phyloP scores from a whole-genome alignment of 148 eudicot genomes.

The Silene uniflora region DNA sequence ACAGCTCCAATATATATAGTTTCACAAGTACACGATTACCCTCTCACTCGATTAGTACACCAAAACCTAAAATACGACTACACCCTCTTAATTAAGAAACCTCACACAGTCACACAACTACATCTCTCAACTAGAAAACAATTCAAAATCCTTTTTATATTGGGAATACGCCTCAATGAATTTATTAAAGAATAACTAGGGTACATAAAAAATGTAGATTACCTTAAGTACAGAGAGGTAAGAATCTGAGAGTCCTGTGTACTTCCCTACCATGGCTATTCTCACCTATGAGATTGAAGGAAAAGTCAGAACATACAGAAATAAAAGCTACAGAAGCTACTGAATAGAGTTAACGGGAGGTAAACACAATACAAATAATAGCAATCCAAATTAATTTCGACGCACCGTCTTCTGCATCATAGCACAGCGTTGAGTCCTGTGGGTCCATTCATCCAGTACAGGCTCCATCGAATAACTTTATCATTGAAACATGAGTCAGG shows the following conservation, averaged over 20 bases:
- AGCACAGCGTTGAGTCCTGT: conserved; percentile 63
- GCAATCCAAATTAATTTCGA: conserved; percentile 13
- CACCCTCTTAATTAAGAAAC: not conserved
- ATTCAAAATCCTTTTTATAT: not conserved
- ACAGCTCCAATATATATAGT: not conserved
- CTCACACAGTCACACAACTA: not conserved
- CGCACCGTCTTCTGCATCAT: conserved; percentile 65
- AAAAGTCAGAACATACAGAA: not conserved
- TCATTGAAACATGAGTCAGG: conserved; percentile 8
- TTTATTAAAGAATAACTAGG: not conserved
- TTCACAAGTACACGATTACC: not conserved
- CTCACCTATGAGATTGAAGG: conserved; percentile 54
- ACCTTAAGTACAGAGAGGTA: conserved; percentile 94
- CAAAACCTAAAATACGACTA: not conserved
- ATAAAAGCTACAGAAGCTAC: not conserved
- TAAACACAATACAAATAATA: not conserved
- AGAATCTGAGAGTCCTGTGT: conserved; percentile 92
- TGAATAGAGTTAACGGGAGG: not conserved
- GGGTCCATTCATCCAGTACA: conserved; percentile 70
- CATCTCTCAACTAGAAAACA: not conserved
- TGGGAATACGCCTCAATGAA: not conserved
- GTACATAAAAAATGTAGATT: not conserved
- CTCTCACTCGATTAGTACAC: not conserved
- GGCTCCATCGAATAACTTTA: conserved; percentile 57
- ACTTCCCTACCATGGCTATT: conserved; percentile 98